These are phyloP conservation scores for Hyphopichia khmerensis DNA, from an alignment of 1,139 yeast species.

Conservation along the genomic window DNA sequence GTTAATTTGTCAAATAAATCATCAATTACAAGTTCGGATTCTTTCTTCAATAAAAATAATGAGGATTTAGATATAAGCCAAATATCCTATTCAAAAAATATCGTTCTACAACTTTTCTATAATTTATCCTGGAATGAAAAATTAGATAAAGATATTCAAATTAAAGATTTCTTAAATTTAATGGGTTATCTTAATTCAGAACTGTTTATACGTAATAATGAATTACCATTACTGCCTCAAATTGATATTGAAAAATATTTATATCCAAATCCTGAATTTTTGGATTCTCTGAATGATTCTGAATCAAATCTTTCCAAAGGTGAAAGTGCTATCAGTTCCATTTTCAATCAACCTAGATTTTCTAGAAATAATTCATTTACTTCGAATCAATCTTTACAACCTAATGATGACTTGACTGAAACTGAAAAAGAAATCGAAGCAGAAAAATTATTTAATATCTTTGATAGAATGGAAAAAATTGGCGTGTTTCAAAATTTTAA, in stretches of 20 bases:
- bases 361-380: neutral
- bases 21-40: neutral
- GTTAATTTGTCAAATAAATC: constrained; percentile 6
- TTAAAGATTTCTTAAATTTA: constrained; percentile 17
- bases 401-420: constrained; percentile 28
- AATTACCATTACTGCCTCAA: constrained; percentile 14
- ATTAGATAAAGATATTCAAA: constrained; percentile 8
- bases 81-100: constrained; percentile 12
- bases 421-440: constrained; percentile 57
- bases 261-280: constrained; percentile 12
- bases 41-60: neutral
- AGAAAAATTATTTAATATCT: constrained; percentile 47
- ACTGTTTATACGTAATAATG: constrained; percentile 15
- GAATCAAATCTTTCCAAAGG: neutral
- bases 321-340: neutral
- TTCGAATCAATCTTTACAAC: neutral
- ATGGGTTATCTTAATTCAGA: constrained; percentile 23
- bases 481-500: constrained; percentile 44
- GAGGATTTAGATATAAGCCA: neutral
- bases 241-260: constrained; percentile 15
- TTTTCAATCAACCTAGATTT: constrained; percentile 1
- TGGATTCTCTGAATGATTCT: constrained; percentile 21
- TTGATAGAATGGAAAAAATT: constrained; percentile 48
- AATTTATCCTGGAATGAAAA: constrained; percentile 12
- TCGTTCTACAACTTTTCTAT: constrained; percentile 18